These are phyloP conservation scores for Tuber indicum DNA, from an alignment of 495 filamentous ascomycete genomes.

Conservation along the genomic window DNA sequence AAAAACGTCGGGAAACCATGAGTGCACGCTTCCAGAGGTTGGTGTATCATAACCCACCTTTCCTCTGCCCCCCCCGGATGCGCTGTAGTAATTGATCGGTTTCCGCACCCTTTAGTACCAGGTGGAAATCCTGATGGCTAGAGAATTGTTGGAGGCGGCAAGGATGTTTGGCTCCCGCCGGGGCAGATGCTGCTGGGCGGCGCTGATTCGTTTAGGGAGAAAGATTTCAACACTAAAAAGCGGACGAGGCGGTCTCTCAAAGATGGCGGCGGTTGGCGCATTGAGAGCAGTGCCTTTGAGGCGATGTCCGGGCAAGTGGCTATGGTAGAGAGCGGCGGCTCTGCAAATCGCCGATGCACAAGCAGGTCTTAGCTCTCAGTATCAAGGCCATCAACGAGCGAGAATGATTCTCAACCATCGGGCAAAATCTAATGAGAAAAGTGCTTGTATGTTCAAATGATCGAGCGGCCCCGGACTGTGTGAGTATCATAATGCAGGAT, in stretches of 20 bases:
- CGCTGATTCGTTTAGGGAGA: neutral
- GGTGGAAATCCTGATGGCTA: neutral
- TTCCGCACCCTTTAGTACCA: neutral
- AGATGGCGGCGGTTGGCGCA: neutral
- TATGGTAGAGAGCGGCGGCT: neutral
- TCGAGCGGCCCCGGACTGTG: neutral
- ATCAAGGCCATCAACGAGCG: neutral
- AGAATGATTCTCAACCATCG: neutral
- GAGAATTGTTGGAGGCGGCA: neutral
- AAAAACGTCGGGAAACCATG: too few relatives aligned
- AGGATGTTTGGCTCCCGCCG: neutral
- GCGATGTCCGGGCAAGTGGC: neutral
- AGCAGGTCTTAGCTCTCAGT: neutral
- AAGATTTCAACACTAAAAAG: neutral
- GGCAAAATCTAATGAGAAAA: neutral
- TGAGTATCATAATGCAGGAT: neutral
- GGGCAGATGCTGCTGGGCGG: neutral
- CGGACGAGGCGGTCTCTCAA: neutral
- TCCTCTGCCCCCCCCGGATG: slow-evolving; percentile 11
- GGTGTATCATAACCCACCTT: slow-evolving; percentile 4
- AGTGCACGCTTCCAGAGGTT: slow-evolving; percentile 13
- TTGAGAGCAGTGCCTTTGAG: neutral
- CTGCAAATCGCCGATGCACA: neutral
- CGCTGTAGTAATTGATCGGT: neutral
- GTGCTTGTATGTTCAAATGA: neutral